Evolutionary conservation across 2,329 filamentous ascomycete genomes (phyloP).

Genomic region (Penicillium janthinellum): DNA sequence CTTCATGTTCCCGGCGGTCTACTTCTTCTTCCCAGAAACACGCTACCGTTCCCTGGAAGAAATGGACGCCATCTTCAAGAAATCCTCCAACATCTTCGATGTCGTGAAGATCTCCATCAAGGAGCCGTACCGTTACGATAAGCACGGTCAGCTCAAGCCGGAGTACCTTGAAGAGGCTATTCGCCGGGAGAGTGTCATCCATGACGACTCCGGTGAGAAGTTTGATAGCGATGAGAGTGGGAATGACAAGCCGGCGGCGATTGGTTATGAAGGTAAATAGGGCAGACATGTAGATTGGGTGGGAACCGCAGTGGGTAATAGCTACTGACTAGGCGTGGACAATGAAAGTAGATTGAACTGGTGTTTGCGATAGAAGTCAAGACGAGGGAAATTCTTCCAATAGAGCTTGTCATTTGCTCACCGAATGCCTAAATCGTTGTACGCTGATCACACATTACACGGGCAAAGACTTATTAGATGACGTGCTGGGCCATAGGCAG

Average conservation of each 20-base stretch:
- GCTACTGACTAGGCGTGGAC: neutral
- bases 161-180: slow-evolving; percentile 49
- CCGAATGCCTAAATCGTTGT: too few relatives aligned
- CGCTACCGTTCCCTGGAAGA: slow-evolving; percentile 64
- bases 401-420: too few relatives aligned
- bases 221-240: slow-evolving; percentile 31
- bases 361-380: too few relatives aligned
- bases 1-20: slow-evolving; percentile 56
- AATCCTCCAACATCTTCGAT: slow-evolving; percentile 51
- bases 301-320: too few relatives aligned
- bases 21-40: slow-evolving; percentile 63
- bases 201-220: slow-evolving; percentile 17
- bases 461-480: too few relatives aligned
- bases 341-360: neutral
- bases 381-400: too few relatives aligned
- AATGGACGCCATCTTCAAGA: slow-evolving; percentile 66
- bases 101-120: slow-evolving; percentile 54
- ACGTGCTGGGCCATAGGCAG: too few relatives aligned
- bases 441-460: too few relatives aligned
- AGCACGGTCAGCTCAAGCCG: slow-evolving; percentile 56
- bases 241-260: neutral
- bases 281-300: neutral
- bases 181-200: slow-evolving; percentile 27
- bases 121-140: slow-evolving; percentile 58
- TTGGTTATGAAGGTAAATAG: neutral